Evolutionary conservation across 1,139 yeast genomes (phyloP).

Genomic region (Kurtzmaniella quercitrusa): DNA sequence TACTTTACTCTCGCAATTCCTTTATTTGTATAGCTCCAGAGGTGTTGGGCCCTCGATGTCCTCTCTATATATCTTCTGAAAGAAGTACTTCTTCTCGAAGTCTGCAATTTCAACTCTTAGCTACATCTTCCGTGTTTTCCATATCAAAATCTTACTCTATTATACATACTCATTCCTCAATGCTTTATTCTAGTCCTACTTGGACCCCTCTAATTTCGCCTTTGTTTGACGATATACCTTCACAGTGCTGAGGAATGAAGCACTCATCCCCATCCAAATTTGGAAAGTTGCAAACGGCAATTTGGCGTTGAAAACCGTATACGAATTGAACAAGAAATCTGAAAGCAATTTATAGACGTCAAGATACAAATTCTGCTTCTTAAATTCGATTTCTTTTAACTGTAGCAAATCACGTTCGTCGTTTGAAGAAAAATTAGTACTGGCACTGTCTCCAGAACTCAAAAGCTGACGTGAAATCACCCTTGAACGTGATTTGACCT

Average conservation of each 20-base stretch:
- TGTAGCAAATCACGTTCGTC: slow-evolving; percentile 21
- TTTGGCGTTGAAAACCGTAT: slow-evolving; percentile 37
- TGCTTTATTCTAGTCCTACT: not conserved
- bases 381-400: slow-evolving; percentile 32
- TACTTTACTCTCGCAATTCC: too few relatives aligned
- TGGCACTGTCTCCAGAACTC: slow-evolving; percentile 11
- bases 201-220: slow-evolving; percentile 14
- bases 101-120: too few relatives aligned
- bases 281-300: slow-evolving; percentile 43
- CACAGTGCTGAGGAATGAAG: slow-evolving; percentile 34
- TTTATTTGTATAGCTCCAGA: too few relatives aligned
- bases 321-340: slow-evolving; percentile 40
- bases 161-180: slow-evolving; percentile 1
- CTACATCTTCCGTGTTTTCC: too few relatives aligned
- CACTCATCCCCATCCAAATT: slow-evolving; percentile 47
- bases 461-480: slow-evolving; percentile 34
- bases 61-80: too few relatives aligned
- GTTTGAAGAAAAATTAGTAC: slow-evolving; percentile 10
- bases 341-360: slow-evolving; percentile 40
- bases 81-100: too few relatives aligned
- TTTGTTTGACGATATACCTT: slow-evolving; percentile 41
- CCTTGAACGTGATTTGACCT: slow-evolving; percentile 37
- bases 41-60: too few relatives aligned
- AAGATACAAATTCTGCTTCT: slow-evolving; percentile 35
- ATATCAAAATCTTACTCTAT: not conserved